Base-by-base conservation (phyloP, 2,329 filamentous ascomycete species). In the Aspergillus sojae region DNA sequence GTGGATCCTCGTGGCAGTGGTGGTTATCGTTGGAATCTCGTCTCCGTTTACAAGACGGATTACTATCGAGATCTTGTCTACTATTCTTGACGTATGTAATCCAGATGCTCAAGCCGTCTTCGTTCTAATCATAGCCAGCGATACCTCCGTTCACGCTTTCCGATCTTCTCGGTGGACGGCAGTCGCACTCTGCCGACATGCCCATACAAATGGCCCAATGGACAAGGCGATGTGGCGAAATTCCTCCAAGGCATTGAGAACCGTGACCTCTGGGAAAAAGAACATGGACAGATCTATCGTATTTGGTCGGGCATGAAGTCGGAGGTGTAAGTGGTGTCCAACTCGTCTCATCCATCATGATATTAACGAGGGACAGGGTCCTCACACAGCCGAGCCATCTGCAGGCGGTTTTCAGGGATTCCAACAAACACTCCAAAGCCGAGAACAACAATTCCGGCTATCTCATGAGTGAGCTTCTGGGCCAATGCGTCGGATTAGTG, bases 381-480 rank as follows among this genome's bases (percentile, higher is more conserved):
- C 56, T 82, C 5, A 78, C 74, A 0, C 45, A 67, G 9, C 73
- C 79, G 2, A 65, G 74, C 4, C 68, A 82, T 58, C 59, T 82
- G 0, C 60, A 77, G 64, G 62, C 65, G 0, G 72, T 82, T 5
- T 83, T 81, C 66, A 72, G 70, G 34, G 81, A 83, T 63, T 84
- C 82, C 0, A 72, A 83, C 59, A 74, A 68, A 43, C 81, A 84
- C 65, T 48, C 62, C 23, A 83, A 84, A 65, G 81, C 79, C 2
- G 36, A 62, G 3, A 73, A 75, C 61, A 81, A 81, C 61, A 73
- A 83, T 64, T 73, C 75, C 1, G 82, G 81, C 1, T 80, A 70
- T 9, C 60, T 78, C 1, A 67, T 83, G 69, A 66, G 75, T 46
- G 65, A 79, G 46, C 69, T 84, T 0, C 73, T 84, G 0, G 81